These are phyloP conservation scores for Plasmodium gonderi DNA, from an alignment of 169 alveolate genomes.

Conservation along the genomic window DNA sequence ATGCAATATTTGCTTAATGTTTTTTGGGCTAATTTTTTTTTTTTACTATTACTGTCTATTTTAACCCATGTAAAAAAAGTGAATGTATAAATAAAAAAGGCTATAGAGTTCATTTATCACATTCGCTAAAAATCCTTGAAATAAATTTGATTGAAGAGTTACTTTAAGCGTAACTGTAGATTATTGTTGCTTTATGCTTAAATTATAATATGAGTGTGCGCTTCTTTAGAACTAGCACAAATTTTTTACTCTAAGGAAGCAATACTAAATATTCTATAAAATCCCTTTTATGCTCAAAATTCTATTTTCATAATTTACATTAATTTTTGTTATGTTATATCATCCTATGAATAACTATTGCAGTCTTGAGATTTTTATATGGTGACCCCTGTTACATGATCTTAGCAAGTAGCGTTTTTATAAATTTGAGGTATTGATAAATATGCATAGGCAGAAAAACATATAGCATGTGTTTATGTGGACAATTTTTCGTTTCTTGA, in stretches of 20 bases:
- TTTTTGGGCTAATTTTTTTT: background rate
- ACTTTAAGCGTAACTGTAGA: background rate
- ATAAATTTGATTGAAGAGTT: background rate
- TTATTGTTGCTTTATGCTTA: background rate
- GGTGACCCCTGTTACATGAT: background rate
- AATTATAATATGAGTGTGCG: background rate
- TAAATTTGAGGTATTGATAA: background rate
- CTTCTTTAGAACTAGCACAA: background rate
- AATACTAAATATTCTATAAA: background rate
- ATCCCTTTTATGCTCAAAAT: background rate
- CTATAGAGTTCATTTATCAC: background rate
- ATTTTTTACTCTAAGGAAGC: background rate
- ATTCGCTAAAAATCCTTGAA: background rate
- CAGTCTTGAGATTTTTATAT: background rate
- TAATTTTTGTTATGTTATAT: background rate
- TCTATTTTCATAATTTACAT: background rate
- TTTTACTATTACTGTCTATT: background rate
- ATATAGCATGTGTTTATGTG: background rate
- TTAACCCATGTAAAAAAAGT: background rate
- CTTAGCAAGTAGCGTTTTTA: background rate
- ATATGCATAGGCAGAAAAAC: background rate
- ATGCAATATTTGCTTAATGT: background rate
- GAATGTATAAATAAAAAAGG: background rate
- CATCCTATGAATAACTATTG: background rate
- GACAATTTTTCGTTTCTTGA: background rate